phyloP scores from a whole-genome alignment of 78 protist genomes.

The Guillardia theta region DNA sequence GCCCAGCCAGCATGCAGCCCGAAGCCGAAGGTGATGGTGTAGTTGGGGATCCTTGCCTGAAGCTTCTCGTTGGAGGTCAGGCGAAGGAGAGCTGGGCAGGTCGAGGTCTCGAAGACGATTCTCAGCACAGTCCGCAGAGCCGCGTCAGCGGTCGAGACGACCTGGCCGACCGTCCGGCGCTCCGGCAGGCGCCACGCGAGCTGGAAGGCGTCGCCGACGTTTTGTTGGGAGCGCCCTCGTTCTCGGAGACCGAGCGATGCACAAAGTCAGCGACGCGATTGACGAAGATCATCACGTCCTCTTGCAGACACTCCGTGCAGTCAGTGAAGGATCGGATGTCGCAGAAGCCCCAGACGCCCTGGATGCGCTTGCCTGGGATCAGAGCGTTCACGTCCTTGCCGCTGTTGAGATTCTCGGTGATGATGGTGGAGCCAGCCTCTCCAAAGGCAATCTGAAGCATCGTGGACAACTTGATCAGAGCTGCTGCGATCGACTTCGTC shows the following conservation, averaged over 20 bases:
- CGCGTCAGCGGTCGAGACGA: not conserved
- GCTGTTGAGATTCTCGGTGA: conserved; percentile 12
- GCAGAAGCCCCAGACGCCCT: conserved; percentile 4
- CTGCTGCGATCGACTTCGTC: not conserved
- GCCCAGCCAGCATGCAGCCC: conserved; percentile 58
- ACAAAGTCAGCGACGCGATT: conserved; percentile 2
- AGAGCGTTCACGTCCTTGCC: not conserved
- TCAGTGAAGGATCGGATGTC: not conserved
- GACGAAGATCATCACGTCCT: not conserved
- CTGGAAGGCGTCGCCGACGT: conserved; percentile 30
- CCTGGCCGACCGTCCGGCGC: not conserved
- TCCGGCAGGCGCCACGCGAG: conserved; percentile 17
- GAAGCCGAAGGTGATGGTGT: not conserved
- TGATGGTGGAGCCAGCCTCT: conserved; percentile 28
- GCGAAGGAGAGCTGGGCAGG: not conserved
- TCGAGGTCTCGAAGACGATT: conserved; percentile 1
- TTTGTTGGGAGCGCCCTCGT: conserved; percentile 20
- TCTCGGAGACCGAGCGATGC: not conserved
- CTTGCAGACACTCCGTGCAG: not conserved
- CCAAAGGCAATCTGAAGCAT: conserved; percentile 51
- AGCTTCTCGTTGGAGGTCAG: not conserved
- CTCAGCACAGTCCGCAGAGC: not conserved
- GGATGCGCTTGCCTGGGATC: not conserved
- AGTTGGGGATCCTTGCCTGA: not conserved
- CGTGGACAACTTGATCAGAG: not conserved